Evolutionary conservation across 1,284 basidiomycete species (phyloP).

Genomic region (Takashimella koratensis): DNA sequence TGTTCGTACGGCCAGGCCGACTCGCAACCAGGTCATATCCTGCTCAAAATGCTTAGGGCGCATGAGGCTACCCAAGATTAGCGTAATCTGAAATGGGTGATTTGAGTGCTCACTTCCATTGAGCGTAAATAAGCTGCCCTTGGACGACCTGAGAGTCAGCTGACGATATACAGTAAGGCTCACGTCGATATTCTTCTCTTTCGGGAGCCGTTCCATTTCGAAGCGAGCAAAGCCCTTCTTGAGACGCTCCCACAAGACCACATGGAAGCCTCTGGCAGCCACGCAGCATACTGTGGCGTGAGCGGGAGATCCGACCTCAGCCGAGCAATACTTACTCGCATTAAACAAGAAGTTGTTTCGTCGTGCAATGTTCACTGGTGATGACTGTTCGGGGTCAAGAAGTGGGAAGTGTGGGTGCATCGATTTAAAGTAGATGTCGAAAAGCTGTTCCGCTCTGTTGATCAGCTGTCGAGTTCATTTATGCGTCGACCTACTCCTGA

Average conservation of each 20-base stretch:
- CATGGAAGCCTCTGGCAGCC: constrained; percentile 29
- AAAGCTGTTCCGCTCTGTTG: constrained; percentile 28
- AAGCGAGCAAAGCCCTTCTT: constrained; percentile 26
- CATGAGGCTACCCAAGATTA: constrained; percentile 16
- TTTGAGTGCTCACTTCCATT: constrained; percentile 28
- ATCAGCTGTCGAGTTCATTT: not conserved
- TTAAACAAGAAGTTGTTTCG: constrained; percentile 38
- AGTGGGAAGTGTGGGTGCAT: constrained; percentile 35
- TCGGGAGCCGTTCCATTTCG: constrained; percentile 35
- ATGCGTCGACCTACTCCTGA: constrained; percentile 20
- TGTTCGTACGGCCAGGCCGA: constrained; percentile 26
- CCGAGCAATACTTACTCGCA: constrained; percentile 26
- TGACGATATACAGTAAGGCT: not conserved
- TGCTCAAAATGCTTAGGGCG: constrained; percentile 30
- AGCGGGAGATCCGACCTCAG: no score
- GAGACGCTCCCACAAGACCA: constrained; percentile 29
- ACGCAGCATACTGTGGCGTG: constrained; percentile 30
- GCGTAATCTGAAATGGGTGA: no score
- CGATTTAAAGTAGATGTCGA: constrained; percentile 27
- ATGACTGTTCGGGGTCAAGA: constrained; percentile 22
- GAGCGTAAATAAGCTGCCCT: constrained; percentile 32
- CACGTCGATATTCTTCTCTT: constrained; percentile 36
- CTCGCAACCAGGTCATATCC: constrained; percentile 34
- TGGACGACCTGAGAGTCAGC: constrained; percentile 14
- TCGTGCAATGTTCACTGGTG: constrained; percentile 24